Evolutionary conservation across 768 basidiomycete genomes (phyloP).

Genomic region (Suillus placidus): DNA sequence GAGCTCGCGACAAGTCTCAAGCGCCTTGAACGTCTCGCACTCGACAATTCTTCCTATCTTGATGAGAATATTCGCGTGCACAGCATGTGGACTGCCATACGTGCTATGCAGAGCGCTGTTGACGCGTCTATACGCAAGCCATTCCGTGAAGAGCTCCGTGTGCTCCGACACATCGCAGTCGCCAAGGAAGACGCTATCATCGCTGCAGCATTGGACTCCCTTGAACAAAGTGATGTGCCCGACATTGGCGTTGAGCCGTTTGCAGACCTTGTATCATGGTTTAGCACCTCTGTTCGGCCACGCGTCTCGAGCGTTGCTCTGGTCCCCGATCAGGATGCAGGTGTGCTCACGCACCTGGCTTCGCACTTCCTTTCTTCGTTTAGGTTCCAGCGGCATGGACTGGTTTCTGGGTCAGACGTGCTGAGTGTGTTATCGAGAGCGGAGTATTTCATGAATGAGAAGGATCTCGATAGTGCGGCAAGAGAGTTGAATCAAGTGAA

Average conservation of each 20-base stretch:
- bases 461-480: conserved; percentile 82
- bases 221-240: conserved; percentile 72
- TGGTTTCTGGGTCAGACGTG: conserved; percentile 74
- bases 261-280: conserved; percentile 90
- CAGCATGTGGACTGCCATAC: conserved; percentile 90
- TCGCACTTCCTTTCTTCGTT: conserved; percentile 77
- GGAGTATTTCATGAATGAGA: conserved; percentile 87
- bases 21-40: conserved; percentile 85
- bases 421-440: conserved; percentile 86
- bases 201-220: conserved; percentile 63
- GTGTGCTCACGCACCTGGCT: conserved; percentile 83
- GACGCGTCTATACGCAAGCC: conserved; percentile 70
- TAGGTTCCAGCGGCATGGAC: conserved; percentile 78
- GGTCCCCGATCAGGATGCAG: conserved; percentile 89
- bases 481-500: conserved; percentile 90
- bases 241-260: conserved; percentile 87
- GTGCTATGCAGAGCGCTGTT: conserved; percentile 72
- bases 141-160: conserved; percentile 88
- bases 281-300: conserved; percentile 78
- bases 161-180: conserved; percentile 72
- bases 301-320: conserved; percentile 87
- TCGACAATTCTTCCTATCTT: conserved; percentile 88
- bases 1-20: conserved; percentile 90
- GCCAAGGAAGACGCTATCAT: conserved; percentile 74
- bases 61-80: conserved; percentile 94